Evolutionary conservation across 768 basidiomycete species (phyloP).

Genomic region (Rhodotorula graminis): DNA sequence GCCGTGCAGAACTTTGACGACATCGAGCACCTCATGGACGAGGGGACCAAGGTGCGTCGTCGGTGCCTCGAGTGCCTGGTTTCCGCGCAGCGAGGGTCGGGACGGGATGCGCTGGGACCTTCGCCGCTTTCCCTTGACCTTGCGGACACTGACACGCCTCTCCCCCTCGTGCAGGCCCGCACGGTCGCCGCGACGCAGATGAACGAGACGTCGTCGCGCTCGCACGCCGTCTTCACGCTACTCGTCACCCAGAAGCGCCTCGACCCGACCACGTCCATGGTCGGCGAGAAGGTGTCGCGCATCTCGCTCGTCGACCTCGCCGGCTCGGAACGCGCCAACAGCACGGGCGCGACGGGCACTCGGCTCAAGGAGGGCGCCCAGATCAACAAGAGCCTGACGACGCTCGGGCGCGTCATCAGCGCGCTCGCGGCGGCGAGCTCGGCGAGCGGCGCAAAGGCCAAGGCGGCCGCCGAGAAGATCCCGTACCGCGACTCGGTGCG

Average conservation of each 20-base stretch:
- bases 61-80: no score
- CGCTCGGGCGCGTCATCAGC: constrained; percentile 95
- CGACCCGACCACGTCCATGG: constrained; percentile 75
- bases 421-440: constrained; percentile 65
- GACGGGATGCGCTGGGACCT: no score
- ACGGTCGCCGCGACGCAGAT: constrained; percentile 99
- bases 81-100: no score
- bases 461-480: constrained; percentile 83
- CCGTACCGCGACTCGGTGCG: constrained; percentile 95
- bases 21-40: constrained; percentile 99
- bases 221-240: constrained; percentile 96
- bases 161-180: constrained; percentile 55
- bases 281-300: constrained; percentile 97
- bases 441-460: constrained; percentile 59
- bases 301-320: constrained; percentile 96
- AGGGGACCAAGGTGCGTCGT: constrained; percentile 72
- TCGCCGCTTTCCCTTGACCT: no score
- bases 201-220: constrained; percentile 97
- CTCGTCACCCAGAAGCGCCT: constrained; percentile 86
- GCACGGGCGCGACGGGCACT: constrained; percentile 93
- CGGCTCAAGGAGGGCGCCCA: constrained; percentile 64
- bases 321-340: constrained; percentile 93
- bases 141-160: no score
- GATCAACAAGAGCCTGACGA: constrained; percentile 99
- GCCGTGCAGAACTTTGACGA: constrained; percentile 86